Conservation (phyloP, 2,329 filamentous ascomycete species). For the Bipolaris cookei region DNA sequence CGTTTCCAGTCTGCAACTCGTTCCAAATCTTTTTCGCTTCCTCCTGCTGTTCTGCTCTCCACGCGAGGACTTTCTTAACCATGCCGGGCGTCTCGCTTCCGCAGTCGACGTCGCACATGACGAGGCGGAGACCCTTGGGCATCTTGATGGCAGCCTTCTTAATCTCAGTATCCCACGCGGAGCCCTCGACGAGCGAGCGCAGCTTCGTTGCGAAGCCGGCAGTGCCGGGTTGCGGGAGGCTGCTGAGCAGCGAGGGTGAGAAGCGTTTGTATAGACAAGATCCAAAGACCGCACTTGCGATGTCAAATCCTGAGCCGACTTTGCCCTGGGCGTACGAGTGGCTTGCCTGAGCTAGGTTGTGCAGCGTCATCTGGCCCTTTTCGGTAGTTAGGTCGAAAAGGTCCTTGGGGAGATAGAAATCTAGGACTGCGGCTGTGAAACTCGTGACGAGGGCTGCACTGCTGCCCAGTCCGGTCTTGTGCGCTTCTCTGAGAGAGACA, state of each 20-base stretch:
- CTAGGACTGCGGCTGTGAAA: constrained; percentile 76
- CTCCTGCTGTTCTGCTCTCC: constrained; percentile 70
- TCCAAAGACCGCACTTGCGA: constrained; percentile 90
- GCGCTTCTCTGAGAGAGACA: constrained; percentile 75
- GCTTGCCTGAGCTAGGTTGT: constrained; percentile 91
- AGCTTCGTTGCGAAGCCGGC: constrained; percentile 71
- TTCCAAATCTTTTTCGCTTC: constrained; percentile 76
- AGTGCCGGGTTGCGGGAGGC: constrained; percentile 69
- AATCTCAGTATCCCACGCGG: constrained; percentile 81
- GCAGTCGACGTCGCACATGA: constrained; percentile 96
- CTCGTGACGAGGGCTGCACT: constrained; percentile 93
- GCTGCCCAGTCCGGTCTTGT: constrained; percentile 96
- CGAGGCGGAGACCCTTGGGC: constrained; percentile 74
- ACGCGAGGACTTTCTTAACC: constrained; percentile 89
- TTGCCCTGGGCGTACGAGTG: constrained; percentile 98
- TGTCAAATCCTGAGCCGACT: constrained; percentile 93
- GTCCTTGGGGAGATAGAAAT: constrained; percentile 70
- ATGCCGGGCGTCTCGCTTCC: constrained; percentile 92
- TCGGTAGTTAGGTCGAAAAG: constrained; percentile 64
- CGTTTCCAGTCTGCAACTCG: constrained; percentile 75
- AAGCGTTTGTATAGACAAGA: constrained; percentile 93
- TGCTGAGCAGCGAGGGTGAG: constrained; percentile 74
- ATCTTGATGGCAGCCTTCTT: constrained; percentile 72
- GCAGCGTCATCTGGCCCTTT: constrained; percentile 67
- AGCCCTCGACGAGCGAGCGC: constrained; percentile 66